Percentiles rank a stretch among this genome's conserved stretches.
phyloP scores from a whole-genome alignment of 768 basidiomycete genomes.

The Boletus speciosus region DNA sequence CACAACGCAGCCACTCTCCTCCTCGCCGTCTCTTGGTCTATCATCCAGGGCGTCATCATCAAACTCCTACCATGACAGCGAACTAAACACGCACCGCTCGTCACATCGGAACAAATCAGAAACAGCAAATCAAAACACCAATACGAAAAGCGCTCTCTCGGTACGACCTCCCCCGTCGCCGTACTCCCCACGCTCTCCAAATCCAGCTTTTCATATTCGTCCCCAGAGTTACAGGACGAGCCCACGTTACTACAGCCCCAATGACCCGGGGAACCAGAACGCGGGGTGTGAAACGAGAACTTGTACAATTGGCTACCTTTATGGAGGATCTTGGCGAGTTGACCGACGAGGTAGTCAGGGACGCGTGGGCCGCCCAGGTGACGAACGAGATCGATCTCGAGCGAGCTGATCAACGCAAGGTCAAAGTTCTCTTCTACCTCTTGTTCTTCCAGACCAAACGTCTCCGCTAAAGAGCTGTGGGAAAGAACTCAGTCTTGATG shows the following conservation, averaged over 20 bases:
- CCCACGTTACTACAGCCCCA: conserved; percentile 5
- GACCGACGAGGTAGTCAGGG: conserved; percentile 65
- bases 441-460: conserved; percentile 60
- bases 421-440: conserved; percentile 85
- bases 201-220: conserved; percentile 38
- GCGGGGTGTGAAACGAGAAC: conserved; percentile 1
- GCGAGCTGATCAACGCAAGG: conserved; percentile 66
- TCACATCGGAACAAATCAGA: conserved; percentile 66
- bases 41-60: neutral
- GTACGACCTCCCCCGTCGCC: conserved; percentile 49
- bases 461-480: conserved; percentile 52
- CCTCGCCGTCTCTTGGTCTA: conserved; percentile 60
- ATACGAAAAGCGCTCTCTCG: conserved; percentile 84
- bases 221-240: conserved; percentile 13
- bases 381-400: conserved; percentile 80
- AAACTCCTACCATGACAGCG: no score
- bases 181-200: conserved; percentile 56
- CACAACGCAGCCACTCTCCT: conserved; percentile 70
- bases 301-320: conserved; percentile 68
- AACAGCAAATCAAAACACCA: conserved; percentile 92
- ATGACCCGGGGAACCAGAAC: conserved; percentile 8
- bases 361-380: conserved; percentile 65
- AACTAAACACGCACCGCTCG: conserved; percentile 44
- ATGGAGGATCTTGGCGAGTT: conserved; percentile 67
- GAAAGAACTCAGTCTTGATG: neutral